Evolutionary conservation across 306 rosid species (phyloP), one percentile per base, ranked within the genome.

Genomic region (Malus sieversii): DNA sequence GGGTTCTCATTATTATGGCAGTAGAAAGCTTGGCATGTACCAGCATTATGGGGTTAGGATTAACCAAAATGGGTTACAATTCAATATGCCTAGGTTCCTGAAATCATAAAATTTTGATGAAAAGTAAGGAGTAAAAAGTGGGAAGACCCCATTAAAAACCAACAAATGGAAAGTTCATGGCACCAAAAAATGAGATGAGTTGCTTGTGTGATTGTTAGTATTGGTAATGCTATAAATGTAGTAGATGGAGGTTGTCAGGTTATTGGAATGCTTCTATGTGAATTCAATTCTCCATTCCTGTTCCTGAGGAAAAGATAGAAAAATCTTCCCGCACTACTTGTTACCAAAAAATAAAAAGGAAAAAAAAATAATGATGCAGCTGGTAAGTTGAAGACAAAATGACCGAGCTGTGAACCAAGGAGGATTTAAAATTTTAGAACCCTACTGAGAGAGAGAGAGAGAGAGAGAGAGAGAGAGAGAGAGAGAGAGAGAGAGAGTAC

Each of bases 141-240:
- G 52, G 38, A 15, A 42, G 9, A 15, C 10, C 40, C 42, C 40
- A 35, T 25, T 33, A 6, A 53, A 66, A 58, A 35, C 6, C 29
- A 25, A 59, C 45, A 10, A 2, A 27, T 40, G 27, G 44, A 10
- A 59, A 60, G 68, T 16, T 48, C 19, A n/a, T 8, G 42, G 22
- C 68, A 16, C 66, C 9, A 63, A 30, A 63, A 32, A 75, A 53
- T 45, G n/a, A 8, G 53, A 10, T 33, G 27, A 55, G 57, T 55
- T 29, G 2, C 14, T 32, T n/a, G 55, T 22, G 19, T 30, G 46
- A 46, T 74, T 74, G n/a, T 13, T 23, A n/a, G 52, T 35, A n/a
- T 22, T 32, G 15, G 48, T 46, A 53, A 75, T 51, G 63, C 72
- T 25, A 75, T 75, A 48, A 65, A 75, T 75, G 53, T 4, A 63